Conservation (phyloP, 352 stramenopile species). For the Lagenidium sp. region DNA sequence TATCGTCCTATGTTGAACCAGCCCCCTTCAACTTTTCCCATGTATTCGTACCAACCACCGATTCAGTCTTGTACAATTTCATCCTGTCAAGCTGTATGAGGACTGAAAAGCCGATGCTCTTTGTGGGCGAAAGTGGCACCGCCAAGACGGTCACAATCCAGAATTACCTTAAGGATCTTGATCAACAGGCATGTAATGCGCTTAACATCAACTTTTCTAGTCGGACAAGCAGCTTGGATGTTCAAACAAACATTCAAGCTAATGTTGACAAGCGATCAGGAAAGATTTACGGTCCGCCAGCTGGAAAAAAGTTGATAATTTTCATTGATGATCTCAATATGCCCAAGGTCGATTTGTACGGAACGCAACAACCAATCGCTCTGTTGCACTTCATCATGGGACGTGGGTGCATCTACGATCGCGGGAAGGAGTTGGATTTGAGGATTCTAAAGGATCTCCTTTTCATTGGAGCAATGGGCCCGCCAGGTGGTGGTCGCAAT, state of each 20-base stretch:
- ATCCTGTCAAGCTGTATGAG: slow-evolving; percentile 85
- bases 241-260: slow-evolving; percentile 92
- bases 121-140: slow-evolving; percentile 92
- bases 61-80: slow-evolving; percentile 92
- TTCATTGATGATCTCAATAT: slow-evolving; percentile 98
- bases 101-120: slow-evolving; percentile 86
- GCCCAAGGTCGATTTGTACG: slow-evolving; percentile 94
- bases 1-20: slow-evolving; percentile 88
- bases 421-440: slow-evolving; percentile 92
- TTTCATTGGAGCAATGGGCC: slow-evolving; percentile 94
- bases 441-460: slow-evolving; percentile 90
- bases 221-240: slow-evolving; percentile 88
- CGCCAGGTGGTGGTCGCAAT: slow-evolving; percentile 91
- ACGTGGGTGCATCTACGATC: slow-evolving; percentile 89
- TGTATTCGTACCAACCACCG: slow-evolving; percentile 94
- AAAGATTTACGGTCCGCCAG: slow-evolving; percentile 91
- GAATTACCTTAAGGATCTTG: slow-evolving; percentile 86
- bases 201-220: slow-evolving; percentile 93
- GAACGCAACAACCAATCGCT: slow-evolving; percentile 94
- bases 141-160: slow-evolving; percentile 95
- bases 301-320: slow-evolving; percentile 91
- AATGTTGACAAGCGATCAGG: slow-evolving; percentile 95
- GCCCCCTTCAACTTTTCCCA: slow-evolving; percentile 91
- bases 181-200: slow-evolving; percentile 50
- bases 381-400: slow-evolving; percentile 92